These are phyloP conservation scores for Rhododendron williamsianum DNA, from an alignment of 148 eudicot genomes.

Conservation along the genomic window DNA sequence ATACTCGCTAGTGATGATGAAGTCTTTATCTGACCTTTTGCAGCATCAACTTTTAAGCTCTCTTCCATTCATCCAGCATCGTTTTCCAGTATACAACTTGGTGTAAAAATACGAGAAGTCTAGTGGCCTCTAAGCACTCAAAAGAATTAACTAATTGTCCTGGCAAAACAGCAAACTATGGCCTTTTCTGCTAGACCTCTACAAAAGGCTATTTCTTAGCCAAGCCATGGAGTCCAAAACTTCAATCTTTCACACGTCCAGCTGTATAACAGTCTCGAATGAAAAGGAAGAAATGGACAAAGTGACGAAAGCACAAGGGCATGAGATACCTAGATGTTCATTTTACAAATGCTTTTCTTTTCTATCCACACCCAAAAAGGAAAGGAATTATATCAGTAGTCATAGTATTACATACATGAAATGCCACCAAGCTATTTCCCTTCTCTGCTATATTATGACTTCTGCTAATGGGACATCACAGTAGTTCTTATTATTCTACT, in stretches of 20 bases:
- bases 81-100: not conserved
- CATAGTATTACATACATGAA: not conserved
- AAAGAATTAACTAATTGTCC: not conserved
- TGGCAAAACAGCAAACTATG: not conserved
- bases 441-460: not conserved
- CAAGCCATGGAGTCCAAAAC: not conserved
- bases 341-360: not conserved
- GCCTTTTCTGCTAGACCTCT: not conserved
- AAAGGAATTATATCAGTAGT: not conserved
- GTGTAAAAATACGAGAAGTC: not conserved
- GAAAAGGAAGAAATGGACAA: not conserved
- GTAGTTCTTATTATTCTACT: not conserved
- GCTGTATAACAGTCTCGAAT: not conserved
- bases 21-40: not conserved
- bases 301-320: not conserved
- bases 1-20: not conserved
- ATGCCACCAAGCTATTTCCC: not conserved
- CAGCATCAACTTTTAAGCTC: not conserved
- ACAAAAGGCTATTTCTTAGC: not conserved
- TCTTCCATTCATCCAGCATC: not conserved
- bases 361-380: not conserved
- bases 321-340: not conserved
- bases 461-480: not conserved
- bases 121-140: not conserved
- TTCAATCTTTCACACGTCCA: not conserved